Percentiles rank a stretch among this genome's conserved stretches.
Conservation (phyloP, 202 grass and related monocot genomes). For the Zizania palustris region DNA sequence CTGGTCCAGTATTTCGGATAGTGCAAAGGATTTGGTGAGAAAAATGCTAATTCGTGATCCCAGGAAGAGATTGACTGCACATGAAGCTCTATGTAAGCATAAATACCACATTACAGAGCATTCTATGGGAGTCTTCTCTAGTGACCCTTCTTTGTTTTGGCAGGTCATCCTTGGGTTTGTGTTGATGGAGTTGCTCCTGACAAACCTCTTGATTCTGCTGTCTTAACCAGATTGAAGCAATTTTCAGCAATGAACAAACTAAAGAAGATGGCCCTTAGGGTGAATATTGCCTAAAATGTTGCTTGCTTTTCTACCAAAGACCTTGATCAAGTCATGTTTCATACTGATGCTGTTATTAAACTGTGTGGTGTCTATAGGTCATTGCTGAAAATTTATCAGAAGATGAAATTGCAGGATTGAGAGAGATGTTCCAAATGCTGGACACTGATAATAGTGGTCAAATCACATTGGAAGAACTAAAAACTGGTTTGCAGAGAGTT, state of each 20-base stretch:
- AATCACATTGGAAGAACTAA: conserved; percentile 94
- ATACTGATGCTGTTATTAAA: conserved; percentile 40
- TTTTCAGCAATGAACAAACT: conserved; percentile 99
- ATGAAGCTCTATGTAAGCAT: conserved; percentile 81
- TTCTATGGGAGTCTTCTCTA: conserved; percentile 17
- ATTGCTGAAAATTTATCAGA: conserved; percentile 94
- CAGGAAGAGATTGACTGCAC: conserved; percentile 80
- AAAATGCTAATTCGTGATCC: conserved; percentile 85
- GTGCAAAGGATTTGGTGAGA: conserved; percentile 93
- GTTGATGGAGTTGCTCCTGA: conserved; percentile 84
- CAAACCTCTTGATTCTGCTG: conserved; percentile 95
- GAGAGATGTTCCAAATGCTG: conserved; percentile 98
- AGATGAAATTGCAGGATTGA: conserved; percentile 96
- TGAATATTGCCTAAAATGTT: conserved; percentile 35
- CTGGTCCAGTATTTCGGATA: conserved; percentile 86
- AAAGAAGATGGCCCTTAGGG: conserved; percentile 96
- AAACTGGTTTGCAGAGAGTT: conserved; percentile 78
- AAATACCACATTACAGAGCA: conserved; percentile 18
- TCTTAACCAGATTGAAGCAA: conserved; percentile 91
- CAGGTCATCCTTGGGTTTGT: conserved; percentile 96
- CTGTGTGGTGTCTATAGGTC: conserved; percentile 55
- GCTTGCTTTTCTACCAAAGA: conserved; percentile 7
- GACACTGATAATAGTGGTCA: conserved; percentile 96
- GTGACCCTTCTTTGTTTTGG: conserved; percentile 35
- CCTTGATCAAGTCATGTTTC: conserved; percentile 9